Evolutionary conservation across 148 eudicot species (phyloP), one percentile per base, ranked within the genome.

Genomic region (Spergularia marina): DNA sequence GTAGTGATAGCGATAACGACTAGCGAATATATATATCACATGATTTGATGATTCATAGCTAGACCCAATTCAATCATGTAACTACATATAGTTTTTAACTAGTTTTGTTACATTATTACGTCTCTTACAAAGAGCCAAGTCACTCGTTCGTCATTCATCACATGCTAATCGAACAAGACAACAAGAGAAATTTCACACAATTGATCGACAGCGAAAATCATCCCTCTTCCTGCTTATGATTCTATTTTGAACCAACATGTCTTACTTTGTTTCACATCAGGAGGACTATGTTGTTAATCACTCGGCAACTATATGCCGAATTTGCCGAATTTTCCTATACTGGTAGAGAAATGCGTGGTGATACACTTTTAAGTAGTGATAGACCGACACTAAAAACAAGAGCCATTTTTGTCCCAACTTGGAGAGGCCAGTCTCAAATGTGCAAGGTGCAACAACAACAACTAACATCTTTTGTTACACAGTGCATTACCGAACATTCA

Each of bases 91-190:
- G 36, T n/a, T 18, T 6, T 44, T n/a, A 13, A 16, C 49, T 65
- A 39, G 69, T 65, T 65, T 40, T 65, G 69, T 65, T 39, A 12
- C 53, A 65, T 65, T 41, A 36, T 65, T 44, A 65, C 69, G 53
- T 18, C 12, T 18, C 34, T 49, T n/a, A 41, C 34, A 18, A 44
- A 44, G 6, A 18, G 25, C 71, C 71, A 67, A 44, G 39, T 67
- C 14, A 67, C 12, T 0, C 14, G 12, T 30, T 67, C 71, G 71
- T 44, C 71, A 67, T 67, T 41, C 15, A 67, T 67, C 71, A 67
- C 71, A 67, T 67, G 71, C 13, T 67, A 44, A 66, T 40, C 23
- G 41, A 30, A 30, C 36, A 30, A 44, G 10, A 44, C 34, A 67
- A 44, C 54, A 4, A 67, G 8, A 53, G n/a, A 41, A 36, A 2